phyloP scores from a whole-genome alignment of 768 basidiomycete genomes.

The Pisolithus microcarpus region DNA sequence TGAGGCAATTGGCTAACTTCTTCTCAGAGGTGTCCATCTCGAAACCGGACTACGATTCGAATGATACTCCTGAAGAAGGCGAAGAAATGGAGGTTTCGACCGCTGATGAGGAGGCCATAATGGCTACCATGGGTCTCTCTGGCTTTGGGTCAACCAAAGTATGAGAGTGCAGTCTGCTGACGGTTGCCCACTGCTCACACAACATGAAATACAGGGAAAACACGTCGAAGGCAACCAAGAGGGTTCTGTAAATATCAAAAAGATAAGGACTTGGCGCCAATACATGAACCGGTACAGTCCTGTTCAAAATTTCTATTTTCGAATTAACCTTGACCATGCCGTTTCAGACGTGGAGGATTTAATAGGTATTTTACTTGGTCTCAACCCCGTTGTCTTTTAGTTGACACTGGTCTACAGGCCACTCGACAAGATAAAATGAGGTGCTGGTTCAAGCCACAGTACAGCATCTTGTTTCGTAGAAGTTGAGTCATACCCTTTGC shows the following conservation, averaged over 20 bases:
- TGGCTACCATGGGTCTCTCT: constrained; percentile 81
- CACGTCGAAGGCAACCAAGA: constrained; percentile 80
- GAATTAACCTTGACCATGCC: constrained; percentile 8
- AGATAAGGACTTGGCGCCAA: constrained; percentile 88
- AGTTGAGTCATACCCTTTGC: constrained; percentile 14
- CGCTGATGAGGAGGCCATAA: constrained; percentile 75
- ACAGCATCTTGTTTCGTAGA: neutral
- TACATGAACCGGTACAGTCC: constrained; percentile 86
- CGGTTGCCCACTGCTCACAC: neutral
- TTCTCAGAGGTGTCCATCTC: constrained; percentile 6
- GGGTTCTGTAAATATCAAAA: constrained; percentile 60
- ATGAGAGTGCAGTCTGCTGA: constrained; percentile 6
- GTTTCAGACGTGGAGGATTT: constrained; percentile 70
- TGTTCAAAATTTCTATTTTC: neutral
- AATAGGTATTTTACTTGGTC: constrained; percentile 47
- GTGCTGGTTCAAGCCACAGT: neutral
- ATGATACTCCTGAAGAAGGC: constrained; percentile 41
- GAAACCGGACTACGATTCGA: constrained; percentile 36
- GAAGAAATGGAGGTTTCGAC: constrained; percentile 47
- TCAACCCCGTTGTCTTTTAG: neutral
- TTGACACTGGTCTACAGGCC: constrained; percentile 47
- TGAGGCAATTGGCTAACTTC: constrained; percentile 2
- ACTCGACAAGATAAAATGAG: constrained; percentile 91
- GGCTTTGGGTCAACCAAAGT: constrained; percentile 93
- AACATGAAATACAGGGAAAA: constrained; percentile 48